A percentile compares a stretch with the other conserved stretches of the same genome.
Evolutionary conservation across 2,329 filamentous ascomycete genomes (phyloP).

Genomic region (Clonostachys solani): DNA sequence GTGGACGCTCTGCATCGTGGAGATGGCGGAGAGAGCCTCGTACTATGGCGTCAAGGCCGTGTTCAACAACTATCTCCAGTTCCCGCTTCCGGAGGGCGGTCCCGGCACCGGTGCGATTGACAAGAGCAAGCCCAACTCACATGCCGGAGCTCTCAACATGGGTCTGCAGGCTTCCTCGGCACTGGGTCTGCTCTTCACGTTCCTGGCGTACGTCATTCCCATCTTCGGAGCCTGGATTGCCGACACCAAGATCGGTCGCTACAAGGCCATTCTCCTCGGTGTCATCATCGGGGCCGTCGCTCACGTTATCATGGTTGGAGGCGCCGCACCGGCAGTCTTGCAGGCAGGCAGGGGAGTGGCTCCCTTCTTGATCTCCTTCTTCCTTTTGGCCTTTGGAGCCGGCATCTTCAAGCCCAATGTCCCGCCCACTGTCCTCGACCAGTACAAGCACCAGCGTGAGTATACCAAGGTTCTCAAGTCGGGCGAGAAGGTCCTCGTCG

Average conservation of each 20-base stretch:
- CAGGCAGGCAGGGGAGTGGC: constrained; percentile 35
- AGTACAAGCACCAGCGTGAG: constrained; percentile 52
- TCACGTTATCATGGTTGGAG: constrained; percentile 44
- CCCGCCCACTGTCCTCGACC: constrained; percentile 56
- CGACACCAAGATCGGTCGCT: constrained; percentile 53
- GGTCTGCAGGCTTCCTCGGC: too few species aligned
- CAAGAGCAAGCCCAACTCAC: too few species aligned
- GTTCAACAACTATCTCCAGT: neutral
- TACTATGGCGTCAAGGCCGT: too few species aligned
- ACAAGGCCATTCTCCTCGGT: constrained; percentile 56
- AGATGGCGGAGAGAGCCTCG: too few species aligned
- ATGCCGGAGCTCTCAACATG: too few species aligned
- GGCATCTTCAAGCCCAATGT: constrained; percentile 68
- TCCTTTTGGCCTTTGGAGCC: constrained; percentile 62
- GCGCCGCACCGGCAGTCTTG: constrained; percentile 31
- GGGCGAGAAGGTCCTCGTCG: constrained; percentile 59
- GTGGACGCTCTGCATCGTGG: too few species aligned
- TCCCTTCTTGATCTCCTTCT: constrained; percentile 47
- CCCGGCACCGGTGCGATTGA: too few species aligned
- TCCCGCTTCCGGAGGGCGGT: neutral
- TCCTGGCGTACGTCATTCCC: constrained; percentile 17
- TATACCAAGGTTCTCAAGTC: constrained; percentile 38
- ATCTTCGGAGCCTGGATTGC: constrained; percentile 49
- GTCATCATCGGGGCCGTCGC: constrained; percentile 55
- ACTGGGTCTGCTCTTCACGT: too few species aligned